phyloP scores from a whole-genome alignment of 1,139 yeast genomes.

The Pichiaceae sp. region DNA sequence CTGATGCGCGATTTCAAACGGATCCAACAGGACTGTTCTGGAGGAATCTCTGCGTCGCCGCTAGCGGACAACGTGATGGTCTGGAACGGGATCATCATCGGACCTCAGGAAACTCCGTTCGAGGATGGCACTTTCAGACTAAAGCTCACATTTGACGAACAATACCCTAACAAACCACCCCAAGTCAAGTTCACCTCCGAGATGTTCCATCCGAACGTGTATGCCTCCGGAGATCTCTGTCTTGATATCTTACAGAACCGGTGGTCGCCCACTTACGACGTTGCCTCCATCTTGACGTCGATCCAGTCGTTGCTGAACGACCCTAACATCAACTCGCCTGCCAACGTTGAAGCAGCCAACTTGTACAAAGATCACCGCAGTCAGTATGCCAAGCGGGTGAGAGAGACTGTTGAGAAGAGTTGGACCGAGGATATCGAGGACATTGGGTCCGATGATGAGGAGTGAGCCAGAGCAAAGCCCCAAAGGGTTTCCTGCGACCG shows the following conservation, averaged over 20 bases:
- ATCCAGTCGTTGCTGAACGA: constrained; percentile 83
- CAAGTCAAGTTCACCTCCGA: constrained; percentile 81
- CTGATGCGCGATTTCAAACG: constrained; percentile 98
- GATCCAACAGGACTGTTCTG: constrained; percentile 97
- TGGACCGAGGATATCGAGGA: constrained; percentile 62
- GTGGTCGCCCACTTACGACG: constrained; percentile 99
- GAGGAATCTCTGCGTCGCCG: constrained; percentile 96
- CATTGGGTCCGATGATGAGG: constrained; percentile 62
- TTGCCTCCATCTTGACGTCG: constrained; percentile 90
- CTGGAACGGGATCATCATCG: constrained; percentile 97
- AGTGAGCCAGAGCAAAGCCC: constrained; percentile 40
- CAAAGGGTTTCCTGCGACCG: too few relatives aligned
- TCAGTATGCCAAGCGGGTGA: constrained; percentile 83
- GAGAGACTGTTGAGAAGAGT: constrained; percentile 87
- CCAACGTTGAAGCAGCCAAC: constrained; percentile 97
- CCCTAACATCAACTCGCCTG: constrained; percentile 95
- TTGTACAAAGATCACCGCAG: constrained; percentile 90
- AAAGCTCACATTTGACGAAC: constrained; percentile 86
- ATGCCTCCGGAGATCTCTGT: constrained; percentile 92
- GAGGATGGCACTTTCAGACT: constrained; percentile 96
- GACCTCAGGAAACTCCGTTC: constrained; percentile 96
- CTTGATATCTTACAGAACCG: constrained; percentile 91
- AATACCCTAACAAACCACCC: constrained; percentile 96
- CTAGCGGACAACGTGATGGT: constrained; percentile 95
- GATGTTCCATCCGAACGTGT: constrained; percentile 98